Conservation (phyloP, 1,284 basidiomycete species). For the Pterulicium gracile region DNA sequence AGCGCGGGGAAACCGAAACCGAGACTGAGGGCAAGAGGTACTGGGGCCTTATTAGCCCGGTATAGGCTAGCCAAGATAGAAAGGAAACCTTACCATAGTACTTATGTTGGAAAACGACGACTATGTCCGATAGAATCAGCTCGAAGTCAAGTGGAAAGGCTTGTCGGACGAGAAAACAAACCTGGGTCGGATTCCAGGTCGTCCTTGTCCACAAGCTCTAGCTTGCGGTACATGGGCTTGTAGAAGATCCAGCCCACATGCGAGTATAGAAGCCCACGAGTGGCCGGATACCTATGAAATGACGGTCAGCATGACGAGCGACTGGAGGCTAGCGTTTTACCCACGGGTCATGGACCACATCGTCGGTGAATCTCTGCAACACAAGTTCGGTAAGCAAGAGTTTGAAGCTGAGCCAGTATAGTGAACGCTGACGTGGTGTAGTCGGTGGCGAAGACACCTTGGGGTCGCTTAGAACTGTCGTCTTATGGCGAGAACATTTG, state of each 20-base stretch:
- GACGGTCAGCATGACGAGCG: constrained; percentile 5
- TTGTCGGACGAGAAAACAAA: constrained; percentile 14
- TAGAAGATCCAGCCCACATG: constrained; percentile 84
- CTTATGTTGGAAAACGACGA: constrained; percentile 64
- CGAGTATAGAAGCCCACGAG: constrained; percentile 60
- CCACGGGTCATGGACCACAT: constrained; percentile 61
- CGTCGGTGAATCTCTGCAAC: constrained; percentile 62
- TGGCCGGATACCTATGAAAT: constrained; percentile 52
- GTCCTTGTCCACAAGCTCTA: constrained; percentile 53
- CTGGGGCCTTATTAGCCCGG: constrained; percentile 18
- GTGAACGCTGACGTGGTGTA: constrained; percentile 56
- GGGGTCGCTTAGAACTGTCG: constrained; percentile 1
- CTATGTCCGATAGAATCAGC: constrained; percentile 24
- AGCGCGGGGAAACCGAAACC: constrained; percentile 48
- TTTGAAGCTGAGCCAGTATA: neutral
- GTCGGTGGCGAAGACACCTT: constrained; percentile 66
- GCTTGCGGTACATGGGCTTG: constrained; percentile 56
- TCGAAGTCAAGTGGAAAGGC: neutral
- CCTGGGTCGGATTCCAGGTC: constrained; percentile 67
- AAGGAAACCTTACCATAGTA: constrained; percentile 44
- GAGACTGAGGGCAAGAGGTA: constrained; percentile 47
- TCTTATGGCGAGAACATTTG: constrained; percentile 2
- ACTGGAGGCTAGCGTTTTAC: constrained; percentile 15
- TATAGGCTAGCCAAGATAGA: neutral
- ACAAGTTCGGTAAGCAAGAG: too few species aligned